A percentile compares a stretch with the other conserved stretches of the same genome.
These are phyloP conservation scores for Pseudonitzschia multiseries DNA, from an alignment of 108 stramenopile genomes.

Conservation along the genomic window DNA sequence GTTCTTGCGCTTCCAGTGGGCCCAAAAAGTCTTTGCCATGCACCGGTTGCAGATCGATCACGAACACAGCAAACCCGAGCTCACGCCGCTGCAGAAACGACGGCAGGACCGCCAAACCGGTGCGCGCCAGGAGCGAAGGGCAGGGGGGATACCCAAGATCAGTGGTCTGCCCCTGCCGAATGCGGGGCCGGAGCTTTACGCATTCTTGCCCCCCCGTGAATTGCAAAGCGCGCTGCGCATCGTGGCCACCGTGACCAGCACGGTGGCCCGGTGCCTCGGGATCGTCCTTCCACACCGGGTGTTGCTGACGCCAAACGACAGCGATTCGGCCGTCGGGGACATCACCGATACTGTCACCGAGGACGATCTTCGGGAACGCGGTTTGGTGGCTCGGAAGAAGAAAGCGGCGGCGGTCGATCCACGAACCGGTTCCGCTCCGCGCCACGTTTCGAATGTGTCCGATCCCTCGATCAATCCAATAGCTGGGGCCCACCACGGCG, in stretches of 20 bases:
- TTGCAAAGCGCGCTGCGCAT: constrained; percentile 69
- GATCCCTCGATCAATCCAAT: not conserved
- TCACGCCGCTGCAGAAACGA: constrained; percentile 27
- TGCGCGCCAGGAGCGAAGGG: constrained; percentile 25
- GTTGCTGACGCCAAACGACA: constrained; percentile 27
- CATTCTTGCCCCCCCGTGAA: constrained; percentile 68
- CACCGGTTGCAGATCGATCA: constrained; percentile 66
- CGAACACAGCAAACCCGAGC: constrained; percentile 38
- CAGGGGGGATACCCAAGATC: constrained; percentile 80
- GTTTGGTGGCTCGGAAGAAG: not conserved
- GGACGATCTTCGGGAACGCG: not conserved
- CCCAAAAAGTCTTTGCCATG: constrained; percentile 68
- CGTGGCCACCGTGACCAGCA: constrained; percentile 67
- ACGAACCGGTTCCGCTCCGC: not conserved
- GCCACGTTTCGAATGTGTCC: not conserved
- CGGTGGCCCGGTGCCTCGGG: constrained; percentile 72
- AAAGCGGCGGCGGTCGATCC: no score
- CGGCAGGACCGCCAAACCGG: not conserved
- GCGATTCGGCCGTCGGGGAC: constrained; percentile 18
- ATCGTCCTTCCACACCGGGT: constrained; percentile 82
- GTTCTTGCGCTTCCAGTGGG: constrained; percentile 62
- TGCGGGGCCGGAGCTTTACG: constrained; percentile 78
- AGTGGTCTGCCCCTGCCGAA: constrained; percentile 76
- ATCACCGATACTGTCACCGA: constrained; percentile 29
- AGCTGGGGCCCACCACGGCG: not conserved